phyloP scores from a whole-genome alignment of 129 eudicot genomes.

The Tanacetum coccineum region DNA sequence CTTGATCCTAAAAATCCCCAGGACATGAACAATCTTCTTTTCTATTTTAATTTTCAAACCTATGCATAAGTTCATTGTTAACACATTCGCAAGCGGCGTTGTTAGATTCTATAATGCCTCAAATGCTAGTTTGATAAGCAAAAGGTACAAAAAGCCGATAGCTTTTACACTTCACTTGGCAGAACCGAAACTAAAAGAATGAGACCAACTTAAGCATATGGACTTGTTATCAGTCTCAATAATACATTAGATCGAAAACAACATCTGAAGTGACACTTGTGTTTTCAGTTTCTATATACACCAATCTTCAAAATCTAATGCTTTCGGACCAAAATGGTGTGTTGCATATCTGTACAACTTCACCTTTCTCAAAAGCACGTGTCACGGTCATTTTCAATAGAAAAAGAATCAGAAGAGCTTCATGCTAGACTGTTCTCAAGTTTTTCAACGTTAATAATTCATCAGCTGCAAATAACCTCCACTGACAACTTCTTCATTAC shows the following conservation, averaged over 20 bases:
- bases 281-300: conserved; percentile 31
- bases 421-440: neutral
- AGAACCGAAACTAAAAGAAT: neutral
- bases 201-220: conserved; percentile 21
- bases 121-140: neutral
- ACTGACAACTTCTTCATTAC: conserved; percentile 89
- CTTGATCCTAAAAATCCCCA: too few species aligned
- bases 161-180: conserved; percentile 5
- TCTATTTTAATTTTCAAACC: too few species aligned
- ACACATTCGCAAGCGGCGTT: too few species aligned
- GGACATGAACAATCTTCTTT: too few species aligned
- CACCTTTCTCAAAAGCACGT: conserved; percentile 44
- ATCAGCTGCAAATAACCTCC: conserved; percentile 83
- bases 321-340: conserved; percentile 49
- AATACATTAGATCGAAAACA: conserved; percentile 11
- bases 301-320: conserved; percentile 37
- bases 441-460: neutral
- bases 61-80: too few species aligned
- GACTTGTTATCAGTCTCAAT: conserved; percentile 26
- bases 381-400: conserved; percentile 20
- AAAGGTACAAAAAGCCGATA: conserved; percentile 8
- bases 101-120: neutral
- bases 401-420: conserved; percentile 13
- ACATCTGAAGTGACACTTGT: conserved; percentile 5
- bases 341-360: conserved; percentile 80